These are phyloP conservation scores for Aplosporella prunicola DNA, from an alignment of 2,329 filamentous ascomycete genomes.

Conservation along the genomic window DNA sequence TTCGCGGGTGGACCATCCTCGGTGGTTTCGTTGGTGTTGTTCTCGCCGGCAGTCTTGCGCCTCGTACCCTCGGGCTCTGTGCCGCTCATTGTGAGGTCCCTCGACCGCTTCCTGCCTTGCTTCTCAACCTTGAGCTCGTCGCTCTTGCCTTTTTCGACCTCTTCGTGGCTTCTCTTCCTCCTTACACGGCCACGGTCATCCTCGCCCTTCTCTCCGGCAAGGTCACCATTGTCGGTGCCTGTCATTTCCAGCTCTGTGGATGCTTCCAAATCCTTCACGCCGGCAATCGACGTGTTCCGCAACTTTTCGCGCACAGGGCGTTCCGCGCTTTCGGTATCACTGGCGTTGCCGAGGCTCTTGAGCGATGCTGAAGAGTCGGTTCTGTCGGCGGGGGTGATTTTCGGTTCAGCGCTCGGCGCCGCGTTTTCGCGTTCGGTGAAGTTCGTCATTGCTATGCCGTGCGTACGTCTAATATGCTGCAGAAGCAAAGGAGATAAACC, in stretches of 20 bases:
- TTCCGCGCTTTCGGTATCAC: conserved; percentile 42
- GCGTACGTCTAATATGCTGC: too few relatives aligned
- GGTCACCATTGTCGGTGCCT: conserved; percentile 10
- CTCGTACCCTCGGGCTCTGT: conserved; percentile 14
- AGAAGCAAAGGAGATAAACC: too few relatives aligned
- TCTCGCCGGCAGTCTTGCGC: conserved; percentile 25
- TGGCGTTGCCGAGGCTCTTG: conserved; percentile 22
- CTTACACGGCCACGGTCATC: conserved; percentile 21
- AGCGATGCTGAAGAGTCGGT: conserved; percentile 14
- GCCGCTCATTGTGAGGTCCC: conserved; percentile 26
- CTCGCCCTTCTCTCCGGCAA: too few relatives aligned
- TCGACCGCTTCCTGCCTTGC: conserved; percentile 39
- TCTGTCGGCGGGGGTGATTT: conserved; percentile 12
- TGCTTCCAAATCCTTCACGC: conserved; percentile 11
- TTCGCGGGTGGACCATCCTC: conserved; percentile 18
- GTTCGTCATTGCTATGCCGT: too few relatives aligned
- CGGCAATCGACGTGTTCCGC: conserved; percentile 51
- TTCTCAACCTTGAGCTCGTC: conserved; percentile 28
- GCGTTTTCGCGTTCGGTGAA: too few relatives aligned
- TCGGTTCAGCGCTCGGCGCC: too few relatives aligned
- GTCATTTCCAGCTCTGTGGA: conserved; percentile 15
- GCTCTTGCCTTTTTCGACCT: conserved; percentile 30
- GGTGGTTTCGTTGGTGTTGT: conserved; percentile 12
- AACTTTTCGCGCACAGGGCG: conserved; percentile 52
- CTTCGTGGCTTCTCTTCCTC: conserved; percentile 39